These are phyloP conservation scores for Vanrija sp. DNA, from an alignment of 1,284 basidiomycete genomes.

Conservation along the genomic window DNA sequence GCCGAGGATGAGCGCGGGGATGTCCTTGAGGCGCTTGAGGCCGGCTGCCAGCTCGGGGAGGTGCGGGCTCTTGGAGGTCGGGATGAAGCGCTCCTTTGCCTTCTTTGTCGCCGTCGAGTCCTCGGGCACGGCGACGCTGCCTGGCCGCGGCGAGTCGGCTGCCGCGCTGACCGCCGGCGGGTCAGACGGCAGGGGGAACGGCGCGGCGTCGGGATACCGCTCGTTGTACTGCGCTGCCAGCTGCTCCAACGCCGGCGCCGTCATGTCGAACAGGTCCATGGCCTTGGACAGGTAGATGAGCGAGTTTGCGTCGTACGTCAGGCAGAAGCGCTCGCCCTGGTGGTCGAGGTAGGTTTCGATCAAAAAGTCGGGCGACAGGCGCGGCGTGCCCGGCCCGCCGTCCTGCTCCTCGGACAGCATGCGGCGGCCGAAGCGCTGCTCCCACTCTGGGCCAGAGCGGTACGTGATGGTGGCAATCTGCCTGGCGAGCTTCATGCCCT, in stretches of 20 bases:
- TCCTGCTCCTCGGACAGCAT: constrained; percentile 37
- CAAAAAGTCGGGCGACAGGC: constrained; percentile 74
- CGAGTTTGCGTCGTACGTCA: constrained; percentile 99
- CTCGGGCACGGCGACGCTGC: neutral
- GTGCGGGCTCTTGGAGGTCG: constrained; percentile 60
- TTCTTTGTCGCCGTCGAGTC: constrained; percentile 1
- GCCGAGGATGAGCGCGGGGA: constrained; percentile 82
- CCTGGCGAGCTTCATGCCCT: constrained; percentile 96
- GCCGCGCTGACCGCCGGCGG: constrained; percentile 26
- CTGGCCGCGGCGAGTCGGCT: constrained; percentile 1
- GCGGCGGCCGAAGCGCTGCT: constrained; percentile 82
- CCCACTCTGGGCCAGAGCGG: constrained; percentile 98
- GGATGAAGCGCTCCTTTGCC: constrained; percentile 51
- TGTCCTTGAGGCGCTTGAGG: constrained; percentile 68
- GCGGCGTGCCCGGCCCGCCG: constrained; percentile 24
- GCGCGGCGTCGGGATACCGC: constrained; percentile 36
- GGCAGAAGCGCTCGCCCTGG: constrained; percentile 93
- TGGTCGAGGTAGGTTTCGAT: constrained; percentile 99
- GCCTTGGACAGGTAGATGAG: constrained; percentile 98
- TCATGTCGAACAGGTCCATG: constrained; percentile 99
- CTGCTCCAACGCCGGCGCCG: constrained; percentile 66
- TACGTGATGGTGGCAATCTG: constrained; percentile 99
- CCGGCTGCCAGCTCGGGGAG: constrained; percentile 79
- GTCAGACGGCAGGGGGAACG: constrained; percentile 45
- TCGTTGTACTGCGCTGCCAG: constrained; percentile 53